These are phyloP conservation scores for Edaphochlamys debaryana DNA, from an alignment of 139 green algal species.

Conservation along the genomic window DNA sequence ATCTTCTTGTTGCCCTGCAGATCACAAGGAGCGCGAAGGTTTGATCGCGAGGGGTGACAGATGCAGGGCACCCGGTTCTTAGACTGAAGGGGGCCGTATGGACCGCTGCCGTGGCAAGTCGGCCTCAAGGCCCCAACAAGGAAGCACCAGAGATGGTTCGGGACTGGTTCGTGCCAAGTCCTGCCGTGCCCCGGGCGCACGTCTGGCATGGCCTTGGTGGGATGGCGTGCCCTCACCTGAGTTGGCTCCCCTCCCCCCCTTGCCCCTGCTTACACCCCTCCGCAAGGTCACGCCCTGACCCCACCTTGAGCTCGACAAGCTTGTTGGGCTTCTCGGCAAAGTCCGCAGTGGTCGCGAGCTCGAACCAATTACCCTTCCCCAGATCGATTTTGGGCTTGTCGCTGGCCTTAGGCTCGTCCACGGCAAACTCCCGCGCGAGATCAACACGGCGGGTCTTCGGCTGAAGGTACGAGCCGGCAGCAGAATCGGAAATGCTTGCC, in stretches of 20 bases:
- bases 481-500: not conserved
- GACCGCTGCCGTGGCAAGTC: too few species aligned
- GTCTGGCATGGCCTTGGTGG: too few species aligned
- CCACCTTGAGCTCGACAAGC: conserved; percentile 6
- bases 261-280: too few species aligned
- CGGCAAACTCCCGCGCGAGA: conserved; percentile 2
- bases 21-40: not conserved
- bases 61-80: too few species aligned
- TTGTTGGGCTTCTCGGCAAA: conserved; percentile 9
- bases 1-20: conserved; percentile 23
- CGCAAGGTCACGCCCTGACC: not conserved
- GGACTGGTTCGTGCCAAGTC: too few species aligned
- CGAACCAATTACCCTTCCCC: conserved; percentile 26
- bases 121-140: too few species aligned
- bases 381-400: not conserved
- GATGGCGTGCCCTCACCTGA: too few species aligned
- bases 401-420: not conserved
- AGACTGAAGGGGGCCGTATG: too few species aligned
- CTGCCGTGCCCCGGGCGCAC: too few species aligned
- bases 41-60: not conserved
- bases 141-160: too few species aligned
- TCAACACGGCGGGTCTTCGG: conserved; percentile 12
- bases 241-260: too few species aligned
- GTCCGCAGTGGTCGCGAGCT: conserved; percentile 1
- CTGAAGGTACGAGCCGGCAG: not conserved